Evolutionary conservation across 2,329 filamentous ascomycete genomes (phyloP), one percentile per base, ranked within the genome.

Genomic region (Aureobasidium musti): DNA sequence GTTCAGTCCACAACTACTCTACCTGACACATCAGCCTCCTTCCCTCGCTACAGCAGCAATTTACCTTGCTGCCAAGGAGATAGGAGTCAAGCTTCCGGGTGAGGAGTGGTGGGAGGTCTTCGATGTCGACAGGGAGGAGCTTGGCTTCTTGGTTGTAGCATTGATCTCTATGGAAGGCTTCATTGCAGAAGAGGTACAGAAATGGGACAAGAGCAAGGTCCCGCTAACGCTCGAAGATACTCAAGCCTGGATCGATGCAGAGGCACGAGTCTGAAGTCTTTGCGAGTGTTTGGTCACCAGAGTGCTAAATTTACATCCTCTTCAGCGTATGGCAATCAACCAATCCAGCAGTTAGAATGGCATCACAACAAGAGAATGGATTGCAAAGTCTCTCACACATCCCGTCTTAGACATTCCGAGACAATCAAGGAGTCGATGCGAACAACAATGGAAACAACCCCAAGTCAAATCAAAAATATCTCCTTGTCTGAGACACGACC

Each of bases 71-170:
- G 90, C 92, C 0, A 85, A 89, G 52, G 92, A 98, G 71, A 77
- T 86, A 1, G 88, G 85, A 0, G 86, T 90, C 14, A 92, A 91
- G 76, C 83, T 97, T 79, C 92, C 94, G 0, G 90, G 90, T 69
- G 86, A 86, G 56, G 89, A 91, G 69, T 99, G 95, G 95, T 99
- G 95, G 95, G 93, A 97, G 77, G 91, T 98, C 0, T 98, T 98
- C 76, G 95, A 99, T 77, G 91, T 95, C 8, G 93, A 97, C 73
- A 84, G 95, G 60, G 95, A 99, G 80, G 92, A 97, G 76, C 82
- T 99, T 41, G 95, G 95, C 0, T 98, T 98, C 72, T 78, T 98
- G 67, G 92, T 96, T 3, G 91, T 97, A 13, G 92, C 85, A 0
- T 86, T 97, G 84, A 82, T 87, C 69, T 97, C 93, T 73, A 80